Base-by-base conservation (phyloP, 2,329 filamentous ascomycete species). In the Colletotrichum noveboracense region DNA sequence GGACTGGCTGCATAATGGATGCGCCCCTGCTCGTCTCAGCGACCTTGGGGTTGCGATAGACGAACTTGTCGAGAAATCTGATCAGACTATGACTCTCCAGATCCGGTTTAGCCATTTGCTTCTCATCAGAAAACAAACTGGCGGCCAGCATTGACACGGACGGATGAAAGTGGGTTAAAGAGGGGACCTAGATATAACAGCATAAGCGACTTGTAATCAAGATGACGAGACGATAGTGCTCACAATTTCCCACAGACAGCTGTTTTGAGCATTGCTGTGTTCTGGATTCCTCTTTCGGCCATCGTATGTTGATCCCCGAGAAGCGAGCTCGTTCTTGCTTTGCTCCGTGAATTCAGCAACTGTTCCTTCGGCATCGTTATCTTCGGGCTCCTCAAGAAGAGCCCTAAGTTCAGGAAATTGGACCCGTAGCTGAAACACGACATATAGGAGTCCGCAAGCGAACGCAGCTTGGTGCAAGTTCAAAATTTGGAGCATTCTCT, bases 41-140 rank as follows among this genome's bases (percentile, higher is more conserved):
- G 6, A 92, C 88, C 88, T 98, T 98, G 77, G 96, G 93, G 80
- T 97, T 98, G 79, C 95, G 94, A 89, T 98, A 99, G n/a, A 98
- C 95, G 84, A 99, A 99, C 80, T 97, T 96, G 86, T 99, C 97
- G 74, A 99, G 89, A 89, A 99, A 99, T 84, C 97, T 94, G 81
- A 97, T 97, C 65, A 99, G 90, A 2, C 95, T 97, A 84, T 98
- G 96, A 74, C 95, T 93, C 18, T 94, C 93, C 67, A 98, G 89
- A 80, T 99, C 97, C 0, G 97, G 96, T 84, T 98, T 98, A 77
- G 94, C 92, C 76, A 95, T 93, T 84, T 95, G 93, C 67, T 92
- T 90, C 78, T 93, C 90, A 75, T 92, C 91, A 66, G 90, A 88
- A 10, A 98, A 85, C 52, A 98, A 86, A 72, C 93, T 92, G 18